Conservation (phyloP, 768 basidiomycete species). For the Kwoniella dendrophila region DNA sequence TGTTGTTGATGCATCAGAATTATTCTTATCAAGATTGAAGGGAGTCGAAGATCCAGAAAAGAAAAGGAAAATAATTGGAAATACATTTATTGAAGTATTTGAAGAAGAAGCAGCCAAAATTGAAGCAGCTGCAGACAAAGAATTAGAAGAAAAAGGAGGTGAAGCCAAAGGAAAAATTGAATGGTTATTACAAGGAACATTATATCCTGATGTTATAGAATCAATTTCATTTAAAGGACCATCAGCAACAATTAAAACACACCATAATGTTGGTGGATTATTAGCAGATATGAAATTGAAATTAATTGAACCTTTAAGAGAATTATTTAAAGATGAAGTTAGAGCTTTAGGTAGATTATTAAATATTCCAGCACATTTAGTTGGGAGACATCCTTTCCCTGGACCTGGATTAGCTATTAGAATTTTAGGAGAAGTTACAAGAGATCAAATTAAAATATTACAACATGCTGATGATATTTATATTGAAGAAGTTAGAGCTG, state of each 20-base stretch:
- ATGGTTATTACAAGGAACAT: constrained; percentile 94
- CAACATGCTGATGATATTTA: constrained; percentile 91
- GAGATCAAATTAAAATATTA: constrained; percentile 82
- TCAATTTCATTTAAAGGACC: constrained; percentile 99
- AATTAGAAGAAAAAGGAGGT: constrained; percentile 65
- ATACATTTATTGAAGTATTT: constrained; percentile 97
- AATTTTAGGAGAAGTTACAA: constrained; percentile 91
- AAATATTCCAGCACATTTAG: constrained; percentile 85
- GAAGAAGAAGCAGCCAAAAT: constrained; percentile 90
- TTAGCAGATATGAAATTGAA: constrained; percentile 98
- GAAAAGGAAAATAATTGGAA: constrained; percentile 97
- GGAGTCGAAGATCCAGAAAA: constrained; percentile 93
- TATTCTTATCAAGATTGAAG: constrained; percentile 84
- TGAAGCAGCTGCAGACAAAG: constrained; percentile 76
- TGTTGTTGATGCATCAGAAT: constrained; percentile 90
- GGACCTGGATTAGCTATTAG: constrained; percentile 98
- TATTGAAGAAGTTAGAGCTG: constrained; percentile 95
- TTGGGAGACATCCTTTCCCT: constrained; percentile 97
- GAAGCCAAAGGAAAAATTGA: constrained; percentile 87
- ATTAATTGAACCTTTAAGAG: constrained; percentile 93
- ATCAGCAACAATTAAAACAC: constrained; percentile 98
- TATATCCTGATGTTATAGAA: constrained; percentile 99
- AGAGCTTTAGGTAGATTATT: constrained; percentile 87
- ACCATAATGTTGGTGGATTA: constrained; percentile 97
- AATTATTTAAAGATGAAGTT: constrained; percentile 97